Evolutionary conservation across 345 rosid genomes (phyloP).

Genomic region (Salix exigua): DNA sequence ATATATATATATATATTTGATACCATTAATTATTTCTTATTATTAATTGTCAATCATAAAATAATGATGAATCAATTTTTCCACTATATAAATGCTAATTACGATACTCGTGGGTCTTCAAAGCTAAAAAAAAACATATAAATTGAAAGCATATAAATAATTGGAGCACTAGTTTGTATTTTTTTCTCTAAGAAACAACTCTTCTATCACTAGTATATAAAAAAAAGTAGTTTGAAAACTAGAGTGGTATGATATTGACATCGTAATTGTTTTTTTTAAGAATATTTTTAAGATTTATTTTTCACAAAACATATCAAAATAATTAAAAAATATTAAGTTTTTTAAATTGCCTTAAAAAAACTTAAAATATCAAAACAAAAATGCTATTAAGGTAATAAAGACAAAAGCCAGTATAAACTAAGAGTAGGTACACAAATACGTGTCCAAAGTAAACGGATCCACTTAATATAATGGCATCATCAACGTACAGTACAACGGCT

Average conservation of each 20-base stretch:
- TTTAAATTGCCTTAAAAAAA: too few species aligned
- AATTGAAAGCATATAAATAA: not conserved
- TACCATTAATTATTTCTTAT: too few species aligned
- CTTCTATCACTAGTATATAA: not conserved
- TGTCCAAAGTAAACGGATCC: constrained; percentile 2
- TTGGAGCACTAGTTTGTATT: not conserved
- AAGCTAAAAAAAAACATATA: not conserved
- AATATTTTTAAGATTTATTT: not conserved
- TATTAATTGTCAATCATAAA: too few species aligned
- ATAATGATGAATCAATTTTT: too few species aligned
- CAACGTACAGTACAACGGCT: constrained; percentile 3
- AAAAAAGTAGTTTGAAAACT: too few species aligned
- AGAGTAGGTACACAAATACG: constrained; percentile 2
- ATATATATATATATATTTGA: too few species aligned
- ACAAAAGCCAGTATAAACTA: not conserved
- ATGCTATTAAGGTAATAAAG: not conserved
- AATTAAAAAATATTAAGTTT: too few species aligned
- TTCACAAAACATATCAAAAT: not conserved
- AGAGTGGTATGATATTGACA: too few species aligned
- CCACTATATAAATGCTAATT: too few species aligned
- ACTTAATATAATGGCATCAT: not conserved
- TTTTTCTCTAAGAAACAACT: not conserved
- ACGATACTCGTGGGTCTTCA: too few species aligned
- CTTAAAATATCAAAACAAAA: too few species aligned
- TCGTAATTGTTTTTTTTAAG: too few species aligned